Evolutionary conservation across 345 rosid genomes (phyloP).

Genomic region (Populus alba): DNA sequence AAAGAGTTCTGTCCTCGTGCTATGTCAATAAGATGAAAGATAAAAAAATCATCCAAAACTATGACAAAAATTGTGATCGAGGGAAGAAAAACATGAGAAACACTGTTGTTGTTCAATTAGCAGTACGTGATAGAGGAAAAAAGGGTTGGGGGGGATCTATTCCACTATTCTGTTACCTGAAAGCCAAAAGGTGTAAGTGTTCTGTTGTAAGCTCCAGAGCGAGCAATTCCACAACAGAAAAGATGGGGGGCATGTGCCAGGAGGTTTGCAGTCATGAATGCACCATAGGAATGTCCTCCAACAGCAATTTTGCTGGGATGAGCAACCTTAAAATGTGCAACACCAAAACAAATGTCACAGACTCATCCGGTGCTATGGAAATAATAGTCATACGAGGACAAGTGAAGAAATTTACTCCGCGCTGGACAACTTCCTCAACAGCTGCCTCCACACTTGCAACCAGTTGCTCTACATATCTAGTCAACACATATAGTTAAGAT

Average conservation of each 20-base stretch:
- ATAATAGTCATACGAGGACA: not conserved
- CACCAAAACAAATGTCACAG: constrained; percentile 24
- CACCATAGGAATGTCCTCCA: constrained; percentile 99
- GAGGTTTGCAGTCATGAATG: constrained; percentile 97
- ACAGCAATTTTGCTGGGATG: constrained; percentile 83
- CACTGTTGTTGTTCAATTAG: not conserved
- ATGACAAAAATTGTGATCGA: not conserved
- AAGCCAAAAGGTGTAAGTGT: constrained; percentile 98
- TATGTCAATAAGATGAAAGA: constrained; percentile 23
- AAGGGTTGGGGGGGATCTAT: not conserved
- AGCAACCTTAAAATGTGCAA: constrained; percentile 60
- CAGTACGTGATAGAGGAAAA: not conserved
- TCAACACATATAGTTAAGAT: constrained; percentile 8
- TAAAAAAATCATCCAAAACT: constrained; percentile 14
- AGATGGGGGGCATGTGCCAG: constrained; percentile 98
- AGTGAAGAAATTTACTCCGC: constrained; percentile 59
- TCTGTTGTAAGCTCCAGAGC: constrained; percentile 98
- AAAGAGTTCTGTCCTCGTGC: constrained; percentile 97
- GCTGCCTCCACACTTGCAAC: constrained; percentile 98
- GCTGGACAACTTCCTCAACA: constrained; percentile 87
- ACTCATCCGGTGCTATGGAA: not conserved
- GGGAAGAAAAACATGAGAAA: not conserved
- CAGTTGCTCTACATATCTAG: constrained; percentile 89
- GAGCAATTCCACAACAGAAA: constrained; percentile 91
- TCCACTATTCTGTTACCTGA: constrained; percentile 53